Percentiles rank a stretch among this genome's conserved stretches.
Evolutionary conservation across 2,329 filamentous ascomycete species (phyloP).

Genomic region (Neopestalotiopsis sp.): DNA sequence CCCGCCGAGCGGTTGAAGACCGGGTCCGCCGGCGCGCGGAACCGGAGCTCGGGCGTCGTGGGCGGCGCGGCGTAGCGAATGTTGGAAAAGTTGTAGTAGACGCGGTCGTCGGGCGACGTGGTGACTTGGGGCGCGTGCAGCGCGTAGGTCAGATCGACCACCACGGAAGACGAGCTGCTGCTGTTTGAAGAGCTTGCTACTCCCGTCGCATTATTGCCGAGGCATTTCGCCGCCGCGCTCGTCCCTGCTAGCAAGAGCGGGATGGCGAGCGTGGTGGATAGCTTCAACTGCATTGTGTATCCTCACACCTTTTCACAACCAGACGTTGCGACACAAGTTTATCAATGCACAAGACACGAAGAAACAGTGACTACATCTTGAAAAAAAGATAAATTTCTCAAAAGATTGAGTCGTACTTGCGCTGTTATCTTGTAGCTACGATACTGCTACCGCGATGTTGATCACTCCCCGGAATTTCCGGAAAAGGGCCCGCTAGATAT

Average conservation of each 20-base stretch:
- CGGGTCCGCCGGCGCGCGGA: constrained; percentile 4
- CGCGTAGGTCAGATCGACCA: constrained; percentile 6
- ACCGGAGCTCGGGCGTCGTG: constrained; percentile 42
- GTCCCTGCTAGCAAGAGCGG: background rate
- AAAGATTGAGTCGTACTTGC: background rate
- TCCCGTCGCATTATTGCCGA: background rate
- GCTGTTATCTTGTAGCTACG: background rate
- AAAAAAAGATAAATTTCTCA: background rate
- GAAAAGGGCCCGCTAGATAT: background rate
- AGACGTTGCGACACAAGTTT: too few relatives aligned
- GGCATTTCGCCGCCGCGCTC: constrained; percentile 7
- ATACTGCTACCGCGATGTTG: background rate
- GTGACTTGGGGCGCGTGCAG: constrained; percentile 9
- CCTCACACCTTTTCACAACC: too few relatives aligned
- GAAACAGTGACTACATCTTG: background rate
- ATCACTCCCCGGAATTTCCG: background rate
- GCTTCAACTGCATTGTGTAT: background rate
- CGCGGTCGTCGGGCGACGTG: constrained; percentile 1
- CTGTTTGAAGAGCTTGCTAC: background rate
- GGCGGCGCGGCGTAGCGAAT: constrained; percentile 51
- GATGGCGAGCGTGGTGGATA: background rate
- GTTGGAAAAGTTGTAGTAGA: constrained; percentile 44
- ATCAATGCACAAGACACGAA: background rate
- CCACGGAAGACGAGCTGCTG: background rate
- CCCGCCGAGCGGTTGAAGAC: constrained; percentile 12